phyloP scores from a whole-genome alignment of 2,329 filamentous ascomycete genomes.

The Sporothrix brunneoviolacea region DNA sequence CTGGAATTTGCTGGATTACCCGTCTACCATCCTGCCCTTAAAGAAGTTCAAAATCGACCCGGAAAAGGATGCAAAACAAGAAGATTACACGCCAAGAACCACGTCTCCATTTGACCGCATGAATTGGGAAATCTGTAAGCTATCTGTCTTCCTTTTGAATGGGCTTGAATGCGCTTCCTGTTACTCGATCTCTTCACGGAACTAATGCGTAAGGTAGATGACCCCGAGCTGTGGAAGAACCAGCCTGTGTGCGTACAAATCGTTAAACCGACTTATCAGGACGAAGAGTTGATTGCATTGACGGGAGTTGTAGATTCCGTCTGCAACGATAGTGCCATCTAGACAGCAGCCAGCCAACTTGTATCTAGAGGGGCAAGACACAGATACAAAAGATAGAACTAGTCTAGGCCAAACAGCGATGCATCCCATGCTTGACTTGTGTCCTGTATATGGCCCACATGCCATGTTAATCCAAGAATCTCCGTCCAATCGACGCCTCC shows the following conservation, averaged over 20 bases:
- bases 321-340: neutral
- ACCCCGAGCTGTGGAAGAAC: constrained; percentile 7
- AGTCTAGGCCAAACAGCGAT: constrained; percentile 5
- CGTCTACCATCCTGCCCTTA: constrained; percentile 11
- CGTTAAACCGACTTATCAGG: constrained; percentile 6
- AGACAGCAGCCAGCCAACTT: no score
- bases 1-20: constrained; percentile 15
- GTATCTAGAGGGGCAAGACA: no score
- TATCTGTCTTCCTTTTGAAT: no score
- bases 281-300: constrained; percentile 12
- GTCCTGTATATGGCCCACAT: neutral
- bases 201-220: neutral
- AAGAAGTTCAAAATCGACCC: neutral
- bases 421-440: constrained; percentile 3
- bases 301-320: constrained; percentile 4
- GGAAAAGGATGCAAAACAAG: constrained; percentile 1
- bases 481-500: constrained; percentile 11
- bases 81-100: neutral
- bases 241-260: constrained; percentile 10
- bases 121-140: constrained; percentile 10
- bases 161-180: no score
- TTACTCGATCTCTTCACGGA: neutral
- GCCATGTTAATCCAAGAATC: constrained; percentile 12
- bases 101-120: constrained; percentile 9
- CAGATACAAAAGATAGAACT: no score